Percentiles rank a stretch among this genome's conserved stretches.
Conservation (phyloP, 176 grass and related monocot species). For the Zea luxurians region DNA sequence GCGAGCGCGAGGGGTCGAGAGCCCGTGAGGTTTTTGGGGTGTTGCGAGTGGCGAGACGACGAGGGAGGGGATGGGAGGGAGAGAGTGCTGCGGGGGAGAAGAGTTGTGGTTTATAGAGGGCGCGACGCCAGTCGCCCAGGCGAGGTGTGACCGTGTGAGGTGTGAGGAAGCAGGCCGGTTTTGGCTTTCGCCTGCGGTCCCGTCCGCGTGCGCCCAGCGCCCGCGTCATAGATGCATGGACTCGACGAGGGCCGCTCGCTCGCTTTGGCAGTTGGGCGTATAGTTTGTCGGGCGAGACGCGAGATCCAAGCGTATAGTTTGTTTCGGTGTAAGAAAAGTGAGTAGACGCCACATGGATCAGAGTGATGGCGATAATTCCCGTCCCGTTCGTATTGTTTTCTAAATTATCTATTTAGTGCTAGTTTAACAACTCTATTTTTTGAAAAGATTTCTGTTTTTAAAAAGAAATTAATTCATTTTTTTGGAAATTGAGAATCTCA, state of each 20-base stretch:
- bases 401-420: too few species aligned
- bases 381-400: too few species aligned
- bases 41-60: conserved; percentile 6
- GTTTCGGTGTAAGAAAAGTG: too few species aligned
- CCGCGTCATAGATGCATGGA: conserved; percentile 19
- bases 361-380: too few species aligned
- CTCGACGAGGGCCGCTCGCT: background rate
- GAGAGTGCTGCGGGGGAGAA: background rate
- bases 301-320: background rate
- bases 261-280: background rate
- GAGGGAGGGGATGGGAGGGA: background rate
- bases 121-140: background rate
- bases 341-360: too few species aligned
- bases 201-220: background rate
- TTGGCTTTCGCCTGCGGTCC: background rate
- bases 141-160: background rate
- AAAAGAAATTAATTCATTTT: too few species aligned
- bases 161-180: background rate
- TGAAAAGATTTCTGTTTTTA: too few species aligned
- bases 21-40: conserved; percentile 43
- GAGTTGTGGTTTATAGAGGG: conserved; percentile 31
- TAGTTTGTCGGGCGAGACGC: background rate
- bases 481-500: too few species aligned
- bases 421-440: too few species aligned
- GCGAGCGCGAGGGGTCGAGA: background rate